Conservation (phyloP, 352 stramenopile species). For the Pythium biforme region DNA sequence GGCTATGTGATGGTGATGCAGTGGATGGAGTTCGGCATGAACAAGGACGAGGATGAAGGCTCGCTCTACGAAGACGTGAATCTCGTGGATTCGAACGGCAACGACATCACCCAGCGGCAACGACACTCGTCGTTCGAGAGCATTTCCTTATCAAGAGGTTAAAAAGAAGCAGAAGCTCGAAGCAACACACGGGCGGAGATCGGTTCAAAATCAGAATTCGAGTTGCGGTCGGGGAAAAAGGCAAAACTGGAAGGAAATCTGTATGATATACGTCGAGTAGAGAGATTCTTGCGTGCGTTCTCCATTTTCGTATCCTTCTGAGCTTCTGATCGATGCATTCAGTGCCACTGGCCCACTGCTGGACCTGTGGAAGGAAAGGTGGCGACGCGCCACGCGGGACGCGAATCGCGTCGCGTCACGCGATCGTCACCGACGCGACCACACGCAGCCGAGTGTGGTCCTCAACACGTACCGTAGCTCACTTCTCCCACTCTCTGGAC, state of each 20-base stretch:
- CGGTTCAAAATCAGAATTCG: no score
- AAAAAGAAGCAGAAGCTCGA: neutral
- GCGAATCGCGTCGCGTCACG: no score
- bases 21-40: slow-evolving; percentile 88
- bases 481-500: neutral
- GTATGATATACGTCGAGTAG: slow-evolving; percentile 16
- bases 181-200: neutral
- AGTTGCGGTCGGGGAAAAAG: neutral
- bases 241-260: slow-evolving; percentile 9
- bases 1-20: slow-evolving; percentile 80
- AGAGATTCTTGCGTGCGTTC: neutral
- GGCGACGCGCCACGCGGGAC: no score
- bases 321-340: no score
- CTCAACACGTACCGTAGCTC: no score
- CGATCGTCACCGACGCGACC: no score
- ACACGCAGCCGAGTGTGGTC: no score
- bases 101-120: slow-evolving; percentile 69
- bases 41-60: slow-evolving; percentile 69
- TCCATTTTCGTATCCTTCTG: no score
- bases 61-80: slow-evolving; percentile 59
- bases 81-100: slow-evolving; percentile 41
- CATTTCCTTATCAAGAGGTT: slow-evolving; percentile 45
- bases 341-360: no score
- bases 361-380: no score
- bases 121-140: slow-evolving; percentile 79